Conservation (phyloP, 164 flowering plant genomes). For the Stephania cephalantha region DNA sequence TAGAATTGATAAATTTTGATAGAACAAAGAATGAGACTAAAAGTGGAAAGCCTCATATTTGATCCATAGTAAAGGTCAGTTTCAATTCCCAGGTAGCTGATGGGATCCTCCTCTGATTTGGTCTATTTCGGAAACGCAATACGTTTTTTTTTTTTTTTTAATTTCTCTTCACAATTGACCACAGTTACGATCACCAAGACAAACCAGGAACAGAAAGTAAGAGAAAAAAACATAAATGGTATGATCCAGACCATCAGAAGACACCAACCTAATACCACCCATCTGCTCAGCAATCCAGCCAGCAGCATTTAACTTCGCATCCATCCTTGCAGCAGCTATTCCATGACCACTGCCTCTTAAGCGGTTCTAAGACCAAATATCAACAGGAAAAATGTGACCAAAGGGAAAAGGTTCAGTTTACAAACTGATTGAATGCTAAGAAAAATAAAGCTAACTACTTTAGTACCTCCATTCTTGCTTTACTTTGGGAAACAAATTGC, state of each 20-base stretch:
- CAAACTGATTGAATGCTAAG: background rate
- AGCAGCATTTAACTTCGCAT: conserved; percentile 84
- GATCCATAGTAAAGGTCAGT: too few relatives aligned
- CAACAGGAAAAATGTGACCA: conserved; percentile 3
- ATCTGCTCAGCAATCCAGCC: conserved; percentile 97
- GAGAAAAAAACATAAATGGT: background rate
- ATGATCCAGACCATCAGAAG: background rate
- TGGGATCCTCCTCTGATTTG: background rate
- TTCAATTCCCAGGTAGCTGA: background rate
- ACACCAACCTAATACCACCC: conserved; percentile 90
- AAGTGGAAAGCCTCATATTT: background rate
- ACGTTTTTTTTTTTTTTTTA: too few relatives aligned
- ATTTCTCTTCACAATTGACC: background rate
- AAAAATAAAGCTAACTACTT: background rate
- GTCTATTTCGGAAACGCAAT: background rate
- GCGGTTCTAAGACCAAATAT: conserved; percentile 52
- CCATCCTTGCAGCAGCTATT: conserved; percentile 97
- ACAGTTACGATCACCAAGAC: background rate
- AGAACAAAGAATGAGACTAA: background rate
- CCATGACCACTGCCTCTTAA: conserved; percentile 98
- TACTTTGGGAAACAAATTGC: conserved; percentile 98
- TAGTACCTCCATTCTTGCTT: conserved; percentile 95
- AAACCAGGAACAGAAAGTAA: background rate
- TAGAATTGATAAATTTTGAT: too few relatives aligned
- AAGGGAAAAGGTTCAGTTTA: background rate